Conservation (phyloP, 1,284 basidiomycete genomes). For the Lentinula novae-zelandiae region DNA sequence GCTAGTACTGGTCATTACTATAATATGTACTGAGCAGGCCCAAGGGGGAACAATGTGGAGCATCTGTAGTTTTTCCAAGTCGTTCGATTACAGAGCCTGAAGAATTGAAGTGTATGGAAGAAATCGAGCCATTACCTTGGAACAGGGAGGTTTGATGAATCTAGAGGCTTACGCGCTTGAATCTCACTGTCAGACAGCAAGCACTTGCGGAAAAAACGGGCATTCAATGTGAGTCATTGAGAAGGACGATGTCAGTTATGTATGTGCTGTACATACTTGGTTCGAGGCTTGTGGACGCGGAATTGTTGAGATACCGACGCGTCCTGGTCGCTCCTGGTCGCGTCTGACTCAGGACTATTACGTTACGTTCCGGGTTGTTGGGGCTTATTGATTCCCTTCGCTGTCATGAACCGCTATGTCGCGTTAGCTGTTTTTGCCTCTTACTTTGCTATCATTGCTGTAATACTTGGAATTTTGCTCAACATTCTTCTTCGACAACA, state of each 20-base stretch:
- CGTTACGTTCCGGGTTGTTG: background rate
- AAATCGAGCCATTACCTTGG: too few relatives aligned
- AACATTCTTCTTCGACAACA: slow-evolving; percentile 30
- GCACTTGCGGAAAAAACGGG: background rate
- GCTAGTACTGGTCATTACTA: too few relatives aligned
- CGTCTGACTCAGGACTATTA: background rate
- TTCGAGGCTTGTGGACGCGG: background rate
- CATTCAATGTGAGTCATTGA: background rate
- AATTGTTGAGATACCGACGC: background rate
- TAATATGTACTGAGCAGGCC: too few relatives aligned
- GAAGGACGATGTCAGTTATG: background rate
- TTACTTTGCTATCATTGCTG: slow-evolving; percentile 44
- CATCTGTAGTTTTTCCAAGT: too few relatives aligned
- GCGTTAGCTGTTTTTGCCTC: slow-evolving; percentile 42
- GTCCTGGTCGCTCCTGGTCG: background rate
- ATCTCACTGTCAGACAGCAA: background rate
- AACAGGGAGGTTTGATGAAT: too few relatives aligned
- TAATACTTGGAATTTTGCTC: slow-evolving; percentile 37
- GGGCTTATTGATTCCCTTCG: background rate
- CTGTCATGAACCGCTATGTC: slow-evolving; percentile 14
- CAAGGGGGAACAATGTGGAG: too few relatives aligned
- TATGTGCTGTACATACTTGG: background rate
- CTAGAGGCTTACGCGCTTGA: too few relatives aligned
- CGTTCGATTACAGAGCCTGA: too few relatives aligned
- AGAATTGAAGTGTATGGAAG: too few relatives aligned